phyloP scores from a whole-genome alignment of 2,329 filamentous ascomycete species.

The Nemania abortiva region DNA sequence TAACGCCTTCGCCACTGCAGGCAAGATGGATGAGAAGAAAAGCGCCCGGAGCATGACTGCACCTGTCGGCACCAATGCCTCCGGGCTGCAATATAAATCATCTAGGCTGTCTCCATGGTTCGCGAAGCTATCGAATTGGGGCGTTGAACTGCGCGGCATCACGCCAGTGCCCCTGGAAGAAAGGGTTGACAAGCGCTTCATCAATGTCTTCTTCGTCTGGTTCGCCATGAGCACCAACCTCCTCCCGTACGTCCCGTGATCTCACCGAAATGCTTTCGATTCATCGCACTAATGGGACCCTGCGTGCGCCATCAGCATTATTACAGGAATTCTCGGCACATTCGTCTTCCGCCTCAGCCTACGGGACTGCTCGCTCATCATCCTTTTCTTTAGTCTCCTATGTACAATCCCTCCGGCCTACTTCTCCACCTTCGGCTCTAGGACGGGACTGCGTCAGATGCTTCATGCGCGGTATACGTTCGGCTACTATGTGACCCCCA shows the following conservation, averaged over 20 bases:
- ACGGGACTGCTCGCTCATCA: conserved; percentile 68
- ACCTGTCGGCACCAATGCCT: neutral
- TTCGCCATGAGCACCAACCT: conserved; percentile 49
- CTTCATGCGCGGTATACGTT: conserved; percentile 74
- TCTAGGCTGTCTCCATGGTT: conserved; percentile 29
- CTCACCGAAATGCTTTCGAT: neutral
- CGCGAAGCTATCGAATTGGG: conserved; percentile 29
- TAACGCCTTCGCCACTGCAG: neutral
- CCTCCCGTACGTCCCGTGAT: conserved; percentile 43
- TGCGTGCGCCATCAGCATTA: conserved; percentile 52
- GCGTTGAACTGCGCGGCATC: conserved; percentile 48
- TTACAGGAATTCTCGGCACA: conserved; percentile 73
- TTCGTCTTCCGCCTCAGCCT: conserved; percentile 68
- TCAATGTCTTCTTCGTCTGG: conserved; percentile 51
- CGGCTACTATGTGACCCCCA: conserved; percentile 66
- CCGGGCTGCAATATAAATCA: conserved; percentile 10
- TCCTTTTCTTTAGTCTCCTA: conserved; percentile 72
- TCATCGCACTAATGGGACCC: neutral
- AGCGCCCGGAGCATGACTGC: neutral
- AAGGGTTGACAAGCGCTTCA: conserved; percentile 47
- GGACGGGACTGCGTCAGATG: conserved; percentile 75
- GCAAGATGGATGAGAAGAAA: conserved; percentile 15
- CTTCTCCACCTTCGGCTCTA: conserved; percentile 70
- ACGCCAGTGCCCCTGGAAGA: conserved; percentile 49
- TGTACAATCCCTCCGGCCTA: conserved; percentile 66